Conservation (phyloP, 1,284 basidiomycete genomes). For the Cryptococcus sp. region DNA sequence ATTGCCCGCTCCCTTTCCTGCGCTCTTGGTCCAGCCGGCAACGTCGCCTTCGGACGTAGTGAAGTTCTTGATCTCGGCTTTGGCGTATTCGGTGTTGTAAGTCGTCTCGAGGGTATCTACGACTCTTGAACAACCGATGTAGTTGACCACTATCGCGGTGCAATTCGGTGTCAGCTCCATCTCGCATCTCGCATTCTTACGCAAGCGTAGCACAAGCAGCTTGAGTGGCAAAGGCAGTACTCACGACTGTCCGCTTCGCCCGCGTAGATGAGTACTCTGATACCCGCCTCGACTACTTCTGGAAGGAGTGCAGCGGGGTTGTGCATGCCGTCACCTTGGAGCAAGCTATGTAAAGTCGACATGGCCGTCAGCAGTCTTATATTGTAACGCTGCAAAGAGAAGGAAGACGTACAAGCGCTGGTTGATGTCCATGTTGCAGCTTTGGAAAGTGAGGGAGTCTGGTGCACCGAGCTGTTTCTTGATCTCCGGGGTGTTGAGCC, state of each 20-base stretch:
- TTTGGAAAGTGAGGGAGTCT: constrained; percentile 62
- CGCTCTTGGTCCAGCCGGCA: constrained; percentile 55
- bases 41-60: constrained; percentile 50
- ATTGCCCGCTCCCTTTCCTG: constrained; percentile 69
- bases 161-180: background rate
- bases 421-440: constrained; percentile 61
- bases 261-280: constrained; percentile 78
- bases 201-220: background rate
- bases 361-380: background rate
- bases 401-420: constrained; percentile 43
- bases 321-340: constrained; percentile 76
- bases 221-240: constrained; percentile 6
- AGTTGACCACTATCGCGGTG: constrained; percentile 34
- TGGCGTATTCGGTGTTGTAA: constrained; percentile 65
- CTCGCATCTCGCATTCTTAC: background rate
- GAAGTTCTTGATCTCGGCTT: constrained; percentile 60
- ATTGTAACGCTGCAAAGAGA: background rate
- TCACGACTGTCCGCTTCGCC: constrained; percentile 76
- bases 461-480: constrained; percentile 75
- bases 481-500: constrained; percentile 69
- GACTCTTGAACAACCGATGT: constrained; percentile 45
- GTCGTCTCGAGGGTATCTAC: constrained; percentile 53
- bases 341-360: constrained; percentile 44
- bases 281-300: constrained; percentile 70
- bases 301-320: constrained; percentile 73